A percentile compares a stretch with the other conserved stretches of the same genome.
These are phyloP conservation scores for Boletus speciosus DNA, from an alignment of 768 basidiomycete species.

Conservation along the genomic window DNA sequence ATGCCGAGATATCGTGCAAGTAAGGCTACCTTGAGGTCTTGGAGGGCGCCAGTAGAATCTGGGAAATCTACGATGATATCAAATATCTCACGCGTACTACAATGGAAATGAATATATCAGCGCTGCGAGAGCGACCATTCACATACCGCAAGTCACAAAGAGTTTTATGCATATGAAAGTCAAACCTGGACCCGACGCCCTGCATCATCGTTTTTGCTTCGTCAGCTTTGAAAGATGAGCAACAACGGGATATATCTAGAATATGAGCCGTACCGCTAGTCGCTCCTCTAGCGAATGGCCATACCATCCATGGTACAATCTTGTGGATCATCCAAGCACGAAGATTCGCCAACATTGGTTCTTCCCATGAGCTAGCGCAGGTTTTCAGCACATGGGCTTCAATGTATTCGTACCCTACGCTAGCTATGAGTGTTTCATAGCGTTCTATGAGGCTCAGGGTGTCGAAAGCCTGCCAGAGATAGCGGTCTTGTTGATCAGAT, in stretches of 20 bases:
- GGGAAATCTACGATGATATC: slow-evolving; percentile 96
- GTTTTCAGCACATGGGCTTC: slow-evolving; percentile 65
- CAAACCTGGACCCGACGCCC: slow-evolving; percentile 78
- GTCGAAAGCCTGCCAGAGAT: slow-evolving; percentile 61
- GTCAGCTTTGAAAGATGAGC: slow-evolving; percentile 44
- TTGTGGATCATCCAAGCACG: slow-evolving; percentile 75
- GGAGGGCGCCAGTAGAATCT: slow-evolving; percentile 77
- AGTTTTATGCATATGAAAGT: slow-evolving; percentile 91
- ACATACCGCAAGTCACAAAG: slow-evolving; percentile 79
- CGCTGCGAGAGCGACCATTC: slow-evolving; percentile 2
- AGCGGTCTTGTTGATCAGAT: slow-evolving; percentile 30
- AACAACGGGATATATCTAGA: slow-evolving; percentile 1
- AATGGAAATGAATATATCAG: background rate
- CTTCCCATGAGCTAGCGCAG: slow-evolving; percentile 69
- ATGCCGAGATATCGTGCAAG: background rate
- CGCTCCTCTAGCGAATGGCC: slow-evolving; percentile 71
- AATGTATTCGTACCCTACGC: slow-evolving; percentile 84
- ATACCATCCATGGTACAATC: slow-evolving; percentile 82
- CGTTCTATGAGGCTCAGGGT: slow-evolving; percentile 74
- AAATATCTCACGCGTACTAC: slow-evolving; percentile 81
- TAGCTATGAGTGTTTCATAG: slow-evolving; percentile 78
- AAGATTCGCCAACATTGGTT: slow-evolving; percentile 56
- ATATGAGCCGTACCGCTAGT: slow-evolving; percentile 43
- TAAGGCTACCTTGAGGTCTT: slow-evolving; percentile 70
- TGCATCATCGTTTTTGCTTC: slow-evolving; percentile 71